Conservation (phyloP, 306 rosid genomes). For the Inga oerstediana region DNA sequence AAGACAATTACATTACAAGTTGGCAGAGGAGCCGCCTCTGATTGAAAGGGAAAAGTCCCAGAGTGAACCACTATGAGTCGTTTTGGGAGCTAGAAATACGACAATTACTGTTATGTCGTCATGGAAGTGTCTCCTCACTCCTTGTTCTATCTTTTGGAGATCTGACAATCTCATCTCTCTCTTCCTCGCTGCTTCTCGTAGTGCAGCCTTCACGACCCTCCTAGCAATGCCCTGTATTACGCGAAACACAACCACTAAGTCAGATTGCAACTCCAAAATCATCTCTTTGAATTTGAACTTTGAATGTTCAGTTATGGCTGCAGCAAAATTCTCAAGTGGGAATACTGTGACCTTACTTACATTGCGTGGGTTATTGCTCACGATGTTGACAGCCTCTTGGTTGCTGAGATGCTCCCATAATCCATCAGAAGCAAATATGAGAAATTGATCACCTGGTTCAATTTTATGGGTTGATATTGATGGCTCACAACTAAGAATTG, state of each 20-base stretch:
- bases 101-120: slow-evolving; percentile 83
- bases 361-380: slow-evolving; percentile 63
- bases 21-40: slow-evolving; percentile 55
- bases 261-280: neutral
- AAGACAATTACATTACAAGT: slow-evolving; percentile 31
- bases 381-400: slow-evolving; percentile 84
- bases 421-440: slow-evolving; percentile 94
- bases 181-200: slow-evolving; percentile 84
- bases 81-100: slow-evolving; percentile 55
- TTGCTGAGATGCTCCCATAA: slow-evolving; percentile 95
- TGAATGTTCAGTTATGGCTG: neutral
- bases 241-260: neutral
- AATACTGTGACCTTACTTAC: slow-evolving; percentile 57
- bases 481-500: slow-evolving; percentile 81
- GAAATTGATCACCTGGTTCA: slow-evolving; percentile 71
- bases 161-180: slow-evolving; percentile 82
- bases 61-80: slow-evolving; percentile 38
- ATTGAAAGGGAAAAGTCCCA: slow-evolving; percentile 59
- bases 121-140: slow-evolving; percentile 90
- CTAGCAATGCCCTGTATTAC: slow-evolving; percentile 68
- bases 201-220: slow-evolving; percentile 65
- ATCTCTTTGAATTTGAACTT: neutral
- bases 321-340: neutral
- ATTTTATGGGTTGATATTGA: slow-evolving; percentile 65
- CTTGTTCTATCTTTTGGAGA: slow-evolving; percentile 71